Evolutionary conservation across 257 asterid species (phyloP), one percentile per base, ranked within the genome.

Genomic region (Solanum appendiculatum): DNA sequence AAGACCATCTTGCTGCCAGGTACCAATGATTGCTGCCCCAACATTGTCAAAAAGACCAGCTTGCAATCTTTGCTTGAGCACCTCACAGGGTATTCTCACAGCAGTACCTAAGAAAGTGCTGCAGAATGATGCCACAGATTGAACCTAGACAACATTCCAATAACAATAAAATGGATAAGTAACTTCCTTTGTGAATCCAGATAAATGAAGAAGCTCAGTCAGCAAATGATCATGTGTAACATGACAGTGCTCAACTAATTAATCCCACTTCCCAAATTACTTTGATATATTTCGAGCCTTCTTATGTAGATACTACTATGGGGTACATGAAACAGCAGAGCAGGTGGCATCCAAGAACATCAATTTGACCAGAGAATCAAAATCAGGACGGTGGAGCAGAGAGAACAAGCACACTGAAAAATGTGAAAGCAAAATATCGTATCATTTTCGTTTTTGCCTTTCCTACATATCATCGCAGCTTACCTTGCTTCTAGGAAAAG

Each of bases 61-160:
- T 86, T 96, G 99, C 85, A 90, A 92, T 89, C 99, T 93, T 90
- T 96, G 99, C 92, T 96, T 96, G 91, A 96, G 87, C 86, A 96
- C 99, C 91, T 96, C 99, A 82, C 98, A 93, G 5, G 99, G 99
- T 86, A 96, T 96, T 86, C 99, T 92, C 72, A 93, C 96, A 5
- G 95, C 99, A 27, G 99, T 96, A 51, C 99, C 99, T 64, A 96
- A 94, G 87, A 96, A 86, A 37, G 99, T 96, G 92, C 99, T 94
- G 82, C 94, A 93, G 91, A 96, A 92, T 73, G 99, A 94, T 31
- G 99, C 96, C 87, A 93, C 82, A 21, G 99, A 94, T 92, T 96
- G 99, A 86, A 95, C 98, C 98, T 95, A 85, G 69, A 89, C 81
- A 72, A 81, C 36, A 78, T 80, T 80, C 42, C 85, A 46, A 18